Base-by-base conservation (phyloP, 371 early-diverging fungal species). In the Actinomortierella ambigua region DNA sequence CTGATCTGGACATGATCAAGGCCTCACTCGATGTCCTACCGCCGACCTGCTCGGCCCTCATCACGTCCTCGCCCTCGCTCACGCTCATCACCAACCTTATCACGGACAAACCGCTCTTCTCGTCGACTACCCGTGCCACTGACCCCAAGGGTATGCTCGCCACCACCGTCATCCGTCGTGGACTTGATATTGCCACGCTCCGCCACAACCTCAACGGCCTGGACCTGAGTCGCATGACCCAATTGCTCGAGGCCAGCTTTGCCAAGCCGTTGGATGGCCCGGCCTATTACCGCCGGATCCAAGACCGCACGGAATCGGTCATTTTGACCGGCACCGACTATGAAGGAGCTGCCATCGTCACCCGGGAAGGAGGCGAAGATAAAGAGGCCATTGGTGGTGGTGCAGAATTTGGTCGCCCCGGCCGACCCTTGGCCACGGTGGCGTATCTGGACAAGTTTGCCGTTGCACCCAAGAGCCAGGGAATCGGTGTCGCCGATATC, bases 381-480 rank as follows among this genome's bases (percentile, higher is more conserved):
- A 49, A 22, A 11, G 81, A 84, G 53, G n/a, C n/a, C n/a, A n/a
- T n/a, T n/a, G n/a, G n/a, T n/a, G n/a, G n/a, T n/a, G 77, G 80
- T 8, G 81, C 79, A 0, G 81, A 80, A 6, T 61, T 81, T 22
- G 78, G 82, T 63, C 79, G 81, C 24, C 58, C 69, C 7, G 78
- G 76, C 34, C 61, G 42, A 26, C 49, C 55, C 0, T 28, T 68
- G 43, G 55, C 63, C 2, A 63, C 53, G 15, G 60, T 59, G n/a
- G 62, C 69, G 22, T 97, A 97, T 63, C 76, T 97, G 22, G 98
- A 97, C 79, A 97, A 97, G 70, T 95, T 96, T 79, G 93, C 94
- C 1, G 93, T 96, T 20, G 85, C 86, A 0, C 97, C 97, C 2
- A 82, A 82, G 14, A 87, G 84, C 46, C 96, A 96, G 76, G 98